Base-by-base conservation (phyloP, 352 stramenopile species). In the Phytophthora litchii region DNA sequence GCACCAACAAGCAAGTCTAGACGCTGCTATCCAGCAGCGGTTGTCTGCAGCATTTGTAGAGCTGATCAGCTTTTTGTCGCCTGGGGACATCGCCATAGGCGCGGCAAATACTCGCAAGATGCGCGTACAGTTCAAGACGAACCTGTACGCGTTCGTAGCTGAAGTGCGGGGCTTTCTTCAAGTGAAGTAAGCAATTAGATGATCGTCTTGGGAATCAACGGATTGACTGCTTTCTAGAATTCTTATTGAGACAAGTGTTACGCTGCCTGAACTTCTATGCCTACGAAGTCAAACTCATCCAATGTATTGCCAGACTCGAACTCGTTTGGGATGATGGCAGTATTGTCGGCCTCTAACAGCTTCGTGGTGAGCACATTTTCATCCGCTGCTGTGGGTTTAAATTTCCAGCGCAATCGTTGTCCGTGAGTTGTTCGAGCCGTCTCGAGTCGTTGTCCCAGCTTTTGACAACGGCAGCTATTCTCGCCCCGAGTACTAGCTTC, bases 151-250 rank as follows among this genome's bases (percentile, higher is more conserved):
- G 13, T 95, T 95, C 49, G 83, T 92, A 17, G 82, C 80, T 41
- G 82, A 92, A 27, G 86, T 89, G 42, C 83, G 86, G 13, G 86
- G 86, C 8, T 95, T 92, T 52, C 77, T 95, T 29, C 82, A 92
- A 60, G 78, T 95, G 38, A 90, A 87, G 58, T 94, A 80, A 59
- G 51, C n/a, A 41, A 53, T 38, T 56, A 52, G 41, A 51, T 8
- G 20, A 19, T 42, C 21, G 20, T 54, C 10, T 41, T 65, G 23
- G 25, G 41, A 50, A 40, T 16, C 43, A 37, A 60, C 3, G 19
- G 16, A 16, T 34, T 31, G 27, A 40, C 20, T 55, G 16, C 16
- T 37, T 40, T 23, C 21, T 54, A 54, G 32, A 29, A 44, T 17
- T 27, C 9, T 35, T 43, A 32, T 40, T 42, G 11, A 23, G 17